phyloP scores from a whole-genome alignment of 176 grass and related monocot genomes.

The Hyparrhenia diplandra region DNA sequence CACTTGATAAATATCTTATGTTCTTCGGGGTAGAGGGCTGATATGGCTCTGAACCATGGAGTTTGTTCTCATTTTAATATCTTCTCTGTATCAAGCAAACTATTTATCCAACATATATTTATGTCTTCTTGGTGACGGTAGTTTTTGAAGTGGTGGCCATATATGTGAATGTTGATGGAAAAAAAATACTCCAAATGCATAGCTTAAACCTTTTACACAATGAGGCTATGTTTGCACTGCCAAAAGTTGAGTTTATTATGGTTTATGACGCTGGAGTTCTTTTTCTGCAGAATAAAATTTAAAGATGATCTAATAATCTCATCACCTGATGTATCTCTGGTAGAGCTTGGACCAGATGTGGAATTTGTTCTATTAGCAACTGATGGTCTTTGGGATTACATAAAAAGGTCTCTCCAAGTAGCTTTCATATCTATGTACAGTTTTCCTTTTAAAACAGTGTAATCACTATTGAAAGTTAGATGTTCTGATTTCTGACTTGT shows the following conservation, averaged over 20 bases:
- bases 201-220: neutral
- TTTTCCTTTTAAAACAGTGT: neutral
- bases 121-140: neutral
- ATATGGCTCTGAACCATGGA: neutral
- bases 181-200: neutral
- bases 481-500: constrained; percentile 15
- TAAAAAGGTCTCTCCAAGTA: constrained; percentile 58
- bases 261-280: neutral
- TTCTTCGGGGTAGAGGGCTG: neutral
- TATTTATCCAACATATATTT: neutral
- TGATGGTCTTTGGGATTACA: constrained; percentile 98
- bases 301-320: constrained; percentile 68
- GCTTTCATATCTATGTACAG: neutral
- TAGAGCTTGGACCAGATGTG: constrained; percentile 74
- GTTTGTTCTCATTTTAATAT: neutral
- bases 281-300: constrained; percentile 68
- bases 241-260: neutral
- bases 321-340: constrained; percentile 66
- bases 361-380: constrained; percentile 86
- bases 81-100: neutral
- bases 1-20: neutral
- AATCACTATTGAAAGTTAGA: constrained; percentile 1
- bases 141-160: neutral
- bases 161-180: neutral
- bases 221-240: neutral